Evolutionary conservation across 805 yeast genomes (phyloP).

Genomic region (Zygosaccharomyces rouxii): DNA sequence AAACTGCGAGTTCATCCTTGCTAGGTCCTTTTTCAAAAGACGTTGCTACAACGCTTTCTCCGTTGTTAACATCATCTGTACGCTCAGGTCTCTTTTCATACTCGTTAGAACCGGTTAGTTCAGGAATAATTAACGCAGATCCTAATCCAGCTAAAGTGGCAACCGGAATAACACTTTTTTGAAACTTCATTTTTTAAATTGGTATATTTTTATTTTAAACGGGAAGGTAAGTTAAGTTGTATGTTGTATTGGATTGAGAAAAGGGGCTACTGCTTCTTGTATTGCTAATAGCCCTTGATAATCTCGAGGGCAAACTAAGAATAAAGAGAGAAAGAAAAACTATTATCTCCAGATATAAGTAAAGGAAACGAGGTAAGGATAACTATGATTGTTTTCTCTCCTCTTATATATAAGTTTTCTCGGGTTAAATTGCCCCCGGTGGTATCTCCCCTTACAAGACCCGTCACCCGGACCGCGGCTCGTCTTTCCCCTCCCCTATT

Average conservation of each 20-base stretch:
- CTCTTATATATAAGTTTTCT: constrained; percentile 2
- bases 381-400: neutral
- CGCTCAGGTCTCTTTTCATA: neutral
- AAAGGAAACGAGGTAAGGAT: neutral
- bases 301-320: neutral
- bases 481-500: constrained; percentile 3
- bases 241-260: neutral
- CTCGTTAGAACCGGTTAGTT: constrained; percentile 33
- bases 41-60: neutral
- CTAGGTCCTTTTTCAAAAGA: constrained; percentile 7
- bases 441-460: neutral
- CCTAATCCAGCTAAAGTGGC: constrained; percentile 40
- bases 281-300: neutral
- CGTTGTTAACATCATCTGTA: neutral
- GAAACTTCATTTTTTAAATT: constrained; percentile 19
- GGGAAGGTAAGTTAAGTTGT: neutral
- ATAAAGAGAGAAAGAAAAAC: neutral
- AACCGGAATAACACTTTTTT: constrained; percentile 28
- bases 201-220: neutral
- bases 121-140: constrained; percentile 61
- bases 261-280: neutral
- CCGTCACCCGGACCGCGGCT: constrained; percentile 5
- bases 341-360: neutral
- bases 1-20: constrained; percentile 12
- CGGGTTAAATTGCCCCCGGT: neutral